Evolutionary conservation across 2,329 filamentous ascomycete species (phyloP), one percentile per base, ranked within the genome.

Genomic region (Setomelanomma holmii): DNA sequence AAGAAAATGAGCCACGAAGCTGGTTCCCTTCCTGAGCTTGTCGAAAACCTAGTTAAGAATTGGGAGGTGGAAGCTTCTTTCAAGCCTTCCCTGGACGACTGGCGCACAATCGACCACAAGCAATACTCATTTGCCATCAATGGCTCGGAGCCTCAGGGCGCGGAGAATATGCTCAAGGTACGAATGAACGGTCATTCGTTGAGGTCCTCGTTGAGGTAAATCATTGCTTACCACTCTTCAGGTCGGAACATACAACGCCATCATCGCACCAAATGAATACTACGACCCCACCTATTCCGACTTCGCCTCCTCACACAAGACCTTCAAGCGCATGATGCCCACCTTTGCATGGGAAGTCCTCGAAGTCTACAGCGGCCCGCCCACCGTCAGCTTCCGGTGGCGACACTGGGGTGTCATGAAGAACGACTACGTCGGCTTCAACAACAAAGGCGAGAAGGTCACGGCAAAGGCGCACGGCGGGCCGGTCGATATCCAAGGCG

Each of bases 261-360:
- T 89, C 70, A 84, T 89, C 56, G 75, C 81, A 8, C 75, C 85
- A 10, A 87, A 86, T 66, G 80, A 85, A 67, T 89, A 82, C 76
- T 89, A 89, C 72, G 83, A 82, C 57, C 84, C 86, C 0, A 78
- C 78, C 43, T 79, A 84, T 52, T 85, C 81, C 3, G 84, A 86
- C 69, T 89, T 89, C 61, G 79, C 81, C 1, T 79, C 78, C 3
- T 87, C 84, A 65, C 86, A 89, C 77, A 88, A 89, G 78, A 85
- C 84, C 0, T 89, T 89, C 72, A 89, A 89, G 76, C 78, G 85
- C 46, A 89, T 89, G 86, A 89, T 89, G 86, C 86, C 86, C 0
- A 85, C 81, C 0, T 89, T 89, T 70, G 86, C 86, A 0, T 89
- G 86, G 86, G 87, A 89, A 73, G 86, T 89, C 1, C 68, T 87